Evolutionary conservation across 371 early-diverging fungal species (phyloP).

Genomic region (Cokeromyces recurvatus): DNA sequence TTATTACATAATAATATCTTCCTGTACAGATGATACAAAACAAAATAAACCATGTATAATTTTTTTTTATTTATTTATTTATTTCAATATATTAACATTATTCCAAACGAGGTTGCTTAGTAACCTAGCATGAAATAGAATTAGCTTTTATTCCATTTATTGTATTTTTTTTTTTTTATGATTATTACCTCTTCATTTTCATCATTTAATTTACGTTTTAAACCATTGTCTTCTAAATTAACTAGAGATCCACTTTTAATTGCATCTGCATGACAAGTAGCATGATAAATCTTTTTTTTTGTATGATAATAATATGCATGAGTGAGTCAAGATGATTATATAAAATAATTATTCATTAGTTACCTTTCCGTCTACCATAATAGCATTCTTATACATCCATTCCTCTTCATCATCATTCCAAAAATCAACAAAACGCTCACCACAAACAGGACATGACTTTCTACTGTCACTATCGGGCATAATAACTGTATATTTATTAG

Average conservation of each 20-base stretch:
- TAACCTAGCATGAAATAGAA: neutral
- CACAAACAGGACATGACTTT: slow-evolving; percentile 80
- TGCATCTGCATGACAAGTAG: slow-evolving; percentile 64
- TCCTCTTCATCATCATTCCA: slow-evolving; percentile 89
- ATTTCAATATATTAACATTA: neutral
- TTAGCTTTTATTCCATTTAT: too few species aligned
- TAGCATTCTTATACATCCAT: slow-evolving; percentile 86
- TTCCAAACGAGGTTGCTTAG: neutral
- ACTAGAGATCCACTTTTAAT: slow-evolving; percentile 23
- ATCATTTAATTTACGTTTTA: slow-evolving; percentile 10
- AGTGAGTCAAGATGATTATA: too few species aligned
- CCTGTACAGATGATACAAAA: too few species aligned
- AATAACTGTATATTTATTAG: slow-evolving; percentile 35
- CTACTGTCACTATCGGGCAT: slow-evolving; percentile 45
- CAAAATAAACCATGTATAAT: neutral
- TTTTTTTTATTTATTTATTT: neutral
- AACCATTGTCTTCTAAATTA: slow-evolving; percentile 6
- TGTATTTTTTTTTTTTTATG: too few species aligned
- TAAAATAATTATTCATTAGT: too few species aligned
- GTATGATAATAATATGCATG: too few species aligned
- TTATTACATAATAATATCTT: too few species aligned
- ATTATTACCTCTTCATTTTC: slow-evolving; percentile 6
- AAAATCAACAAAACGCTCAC: slow-evolving; percentile 78
- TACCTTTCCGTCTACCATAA: slow-evolving; percentile 65
- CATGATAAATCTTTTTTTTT: slow-evolving; percentile 54